These are phyloP conservation scores for Sungouiella thailandica DNA, from an alignment of 805 yeast species.

Conservation along the genomic window DNA sequence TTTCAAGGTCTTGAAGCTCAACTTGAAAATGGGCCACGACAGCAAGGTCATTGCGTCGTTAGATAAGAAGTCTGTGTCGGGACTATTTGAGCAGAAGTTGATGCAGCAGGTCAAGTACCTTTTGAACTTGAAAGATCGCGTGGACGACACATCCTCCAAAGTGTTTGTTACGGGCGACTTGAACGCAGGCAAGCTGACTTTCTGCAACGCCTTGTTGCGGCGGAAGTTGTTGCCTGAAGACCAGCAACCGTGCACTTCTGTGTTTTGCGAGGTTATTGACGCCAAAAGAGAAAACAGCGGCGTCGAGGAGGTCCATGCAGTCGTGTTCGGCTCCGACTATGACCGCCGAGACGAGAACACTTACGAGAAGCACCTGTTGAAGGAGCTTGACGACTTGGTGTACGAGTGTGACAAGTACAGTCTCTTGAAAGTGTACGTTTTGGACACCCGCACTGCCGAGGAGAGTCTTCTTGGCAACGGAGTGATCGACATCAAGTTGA, in stretches of 20 bases:
- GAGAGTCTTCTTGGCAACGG: constrained; percentile 81
- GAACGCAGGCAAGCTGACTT: constrained; percentile 93
- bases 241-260: constrained; percentile 96
- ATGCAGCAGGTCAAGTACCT: constrained; percentile 63
- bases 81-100: constrained; percentile 65
- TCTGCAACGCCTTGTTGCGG: constrained; percentile 84
- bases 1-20: constrained; percentile 59
- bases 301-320: constrained; percentile 90
- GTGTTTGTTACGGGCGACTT: constrained; percentile 96
- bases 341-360: constrained; percentile 57
- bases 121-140: constrained; percentile 66
- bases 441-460: constrained; percentile 64
- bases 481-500: constrained; percentile 82
- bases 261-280: constrained; percentile 91
- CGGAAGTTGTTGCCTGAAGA: constrained; percentile 85
- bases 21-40: constrained; percentile 49
- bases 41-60: constrained; percentile 45
- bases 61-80: constrained; percentile 65
- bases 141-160: constrained; percentile 87
- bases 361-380: constrained; percentile 50
- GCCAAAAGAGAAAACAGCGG: constrained; percentile 63
- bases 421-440: constrained; percentile 73
- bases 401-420: constrained; percentile 67
- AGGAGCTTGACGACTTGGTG: constrained; percentile 64
- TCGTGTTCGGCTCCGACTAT: constrained; percentile 53